Evolutionary conservation across 1,139 yeast species (phyloP), one percentile per base, ranked within the genome.

Genomic region (Suhomyces kunorum): DNA sequence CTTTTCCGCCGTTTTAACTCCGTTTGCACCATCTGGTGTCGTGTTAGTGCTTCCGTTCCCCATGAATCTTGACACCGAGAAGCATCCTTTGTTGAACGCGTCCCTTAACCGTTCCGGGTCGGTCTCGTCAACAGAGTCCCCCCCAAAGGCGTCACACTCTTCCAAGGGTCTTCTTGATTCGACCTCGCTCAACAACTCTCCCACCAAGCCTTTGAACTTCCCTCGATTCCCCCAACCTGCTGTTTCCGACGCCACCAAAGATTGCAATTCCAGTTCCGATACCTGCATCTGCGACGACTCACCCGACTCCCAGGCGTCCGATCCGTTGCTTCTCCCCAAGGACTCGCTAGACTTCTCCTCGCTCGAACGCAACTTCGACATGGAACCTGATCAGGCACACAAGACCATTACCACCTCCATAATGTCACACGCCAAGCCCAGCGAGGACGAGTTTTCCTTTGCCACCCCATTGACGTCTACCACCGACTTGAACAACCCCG

Each of bases 261-360:
- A 61, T 40, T 64, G 65, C 45, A 67, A 63, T 46, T 69, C 76
- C 5, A 64, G 71, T 41, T 65, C 76, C 5, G 78, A 71, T 39
- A 72, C 78, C 8, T 71, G 60, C 37, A 67, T 67, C 17, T 66
- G 71, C 44, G 75, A 69, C 17, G 61, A 52, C 11, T 37, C 50
- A 3, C 45, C 46, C 7, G 44, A 41, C 23, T 23, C 25, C 16
- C 36, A 26, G 20, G 13, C 25, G n/a, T 12, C 26, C 23, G 32
- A 32, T 14, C 16, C 23, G 5, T 8, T 30, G 3, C 12, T n/a
- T 6, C 3, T 19, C 12, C 15, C 22, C 17, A 36, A 36, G 18
- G 35, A 31, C 18, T 30, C 40, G 19, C 40, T 40, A 9, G 46
- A 42, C 25, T 32, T 43, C 25, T 32, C 39, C 19, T 58, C 63